Conservation (phyloP, 371 early-diverging fungal species). For the Umbelopsis sp. region DNA sequence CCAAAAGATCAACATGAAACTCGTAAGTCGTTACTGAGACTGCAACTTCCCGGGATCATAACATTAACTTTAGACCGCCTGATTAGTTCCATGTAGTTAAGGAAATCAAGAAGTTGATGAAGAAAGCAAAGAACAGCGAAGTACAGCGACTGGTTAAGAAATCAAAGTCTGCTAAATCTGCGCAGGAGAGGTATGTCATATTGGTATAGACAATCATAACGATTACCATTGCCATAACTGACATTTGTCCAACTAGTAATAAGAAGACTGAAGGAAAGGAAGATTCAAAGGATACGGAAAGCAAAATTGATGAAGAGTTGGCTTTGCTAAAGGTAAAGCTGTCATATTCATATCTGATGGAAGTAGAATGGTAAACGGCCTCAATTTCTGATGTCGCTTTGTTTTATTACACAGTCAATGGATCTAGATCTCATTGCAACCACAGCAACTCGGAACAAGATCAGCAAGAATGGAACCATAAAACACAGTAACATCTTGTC, state of each 20-base stretch:
- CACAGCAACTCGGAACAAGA: slow-evolving; percentile 34
- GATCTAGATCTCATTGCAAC: slow-evolving; percentile 42
- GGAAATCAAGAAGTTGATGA: slow-evolving; percentile 36
- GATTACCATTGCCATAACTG: background rate
- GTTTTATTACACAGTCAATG: slow-evolving; percentile 24
- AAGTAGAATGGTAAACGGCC: background rate
- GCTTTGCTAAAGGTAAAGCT: slow-evolving; percentile 37
- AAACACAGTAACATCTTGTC: slow-evolving; percentile 26
- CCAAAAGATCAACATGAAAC: slow-evolving; percentile 37
- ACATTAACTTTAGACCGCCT: background rate
- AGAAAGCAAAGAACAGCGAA: slow-evolving; percentile 40
- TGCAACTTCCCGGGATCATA: background rate
- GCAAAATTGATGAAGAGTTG: slow-evolving; percentile 37
- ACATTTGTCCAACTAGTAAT: background rate
- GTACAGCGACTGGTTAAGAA: slow-evolving; percentile 41
- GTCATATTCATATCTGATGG: background rate
- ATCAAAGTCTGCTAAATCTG: slow-evolving; percentile 29
- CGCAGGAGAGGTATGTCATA: slow-evolving; percentile 19
- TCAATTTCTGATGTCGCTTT: background rate
- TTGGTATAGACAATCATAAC: background rate
- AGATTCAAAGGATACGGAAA: slow-evolving; percentile 17
- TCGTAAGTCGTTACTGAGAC: slow-evolving; percentile 26
- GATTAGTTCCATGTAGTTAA: slow-evolving; percentile 41
- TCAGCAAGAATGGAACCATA: slow-evolving; percentile 32
- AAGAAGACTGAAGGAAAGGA: background rate